These are phyloP conservation scores for Plasmodium fragile DNA, from an alignment of 169 alveolate genomes.

Conservation along the genomic window DNA sequence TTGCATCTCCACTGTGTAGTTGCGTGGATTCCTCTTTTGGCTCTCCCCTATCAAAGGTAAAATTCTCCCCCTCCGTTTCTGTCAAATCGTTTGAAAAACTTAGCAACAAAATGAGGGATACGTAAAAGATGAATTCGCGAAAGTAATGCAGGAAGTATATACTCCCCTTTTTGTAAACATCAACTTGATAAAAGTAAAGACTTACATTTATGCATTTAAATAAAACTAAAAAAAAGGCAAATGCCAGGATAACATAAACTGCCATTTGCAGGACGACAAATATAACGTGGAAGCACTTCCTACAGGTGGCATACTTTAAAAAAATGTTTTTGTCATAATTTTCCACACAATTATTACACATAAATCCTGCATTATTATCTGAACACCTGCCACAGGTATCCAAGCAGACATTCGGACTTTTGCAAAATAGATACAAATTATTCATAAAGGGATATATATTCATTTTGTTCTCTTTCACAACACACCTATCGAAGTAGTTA, in stretches of 20 bases:
- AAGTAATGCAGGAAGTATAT: constrained; percentile 70
- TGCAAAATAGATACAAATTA: constrained; percentile 64
- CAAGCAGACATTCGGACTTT: constrained; percentile 47
- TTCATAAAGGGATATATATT: constrained; percentile 67
- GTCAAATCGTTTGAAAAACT: constrained; percentile 72
- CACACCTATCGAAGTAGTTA: constrained; percentile 48
- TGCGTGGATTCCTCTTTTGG: background rate
- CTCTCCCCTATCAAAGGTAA: background rate
- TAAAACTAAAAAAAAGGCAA: constrained; percentile 36
- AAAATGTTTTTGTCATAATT: constrained; percentile 70
- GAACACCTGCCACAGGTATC: constrained; percentile 70
- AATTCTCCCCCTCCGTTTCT: constrained; percentile 64
- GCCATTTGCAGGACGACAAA: constrained; percentile 9
- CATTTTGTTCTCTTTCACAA: constrained; percentile 17
- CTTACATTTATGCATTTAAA: constrained; percentile 56
- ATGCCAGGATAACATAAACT: constrained; percentile 16
- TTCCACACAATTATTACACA: constrained; percentile 67
- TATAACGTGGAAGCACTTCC: constrained; percentile 30
- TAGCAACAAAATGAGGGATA: constrained; percentile 56
- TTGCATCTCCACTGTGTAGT: constrained; percentile 29
- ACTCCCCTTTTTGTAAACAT: constrained; percentile 48
- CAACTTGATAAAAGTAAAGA: constrained; percentile 50
- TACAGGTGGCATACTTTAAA: constrained; percentile 61
- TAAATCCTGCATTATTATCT: constrained; percentile 48
- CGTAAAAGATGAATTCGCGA: constrained; percentile 63